phyloP scores from a whole-genome alignment of 768 basidiomycete species.

The Podaxis rugospora region DNA sequence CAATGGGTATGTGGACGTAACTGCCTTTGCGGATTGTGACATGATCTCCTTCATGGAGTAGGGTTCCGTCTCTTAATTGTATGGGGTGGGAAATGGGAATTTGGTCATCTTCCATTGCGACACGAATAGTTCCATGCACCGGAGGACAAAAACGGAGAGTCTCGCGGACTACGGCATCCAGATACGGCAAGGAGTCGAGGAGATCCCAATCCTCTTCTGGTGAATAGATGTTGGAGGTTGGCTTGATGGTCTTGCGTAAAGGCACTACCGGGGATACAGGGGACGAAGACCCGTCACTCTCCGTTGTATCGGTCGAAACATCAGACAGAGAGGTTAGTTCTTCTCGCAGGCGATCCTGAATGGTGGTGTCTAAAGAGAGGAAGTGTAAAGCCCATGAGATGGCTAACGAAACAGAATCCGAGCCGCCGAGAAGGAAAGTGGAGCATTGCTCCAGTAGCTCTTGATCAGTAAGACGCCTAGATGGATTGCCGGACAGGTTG shows the following conservation, averaged over 20 bases:
- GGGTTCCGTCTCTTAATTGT: constrained; percentile 36
- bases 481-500: constrained; percentile 43
- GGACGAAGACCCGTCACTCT: neutral
- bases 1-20: constrained; percentile 54
- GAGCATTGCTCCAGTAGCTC: constrained; percentile 62
- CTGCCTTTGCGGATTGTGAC: constrained; percentile 49
- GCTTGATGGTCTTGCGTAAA: neutral
- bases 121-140: constrained; percentile 54
- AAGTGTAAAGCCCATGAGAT: constrained; percentile 56
- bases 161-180: constrained; percentile 57
- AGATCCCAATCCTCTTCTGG: constrained; percentile 25
- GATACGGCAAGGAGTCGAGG: constrained; percentile 41
- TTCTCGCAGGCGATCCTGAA: constrained; percentile 52
- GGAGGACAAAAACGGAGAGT: constrained; percentile 52
- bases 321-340: constrained; percentile 32
- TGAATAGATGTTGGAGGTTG: neutral
- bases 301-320: neutral
- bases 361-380: constrained; percentile 47
- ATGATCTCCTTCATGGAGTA: constrained; percentile 16
- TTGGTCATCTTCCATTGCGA: constrained; percentile 46
- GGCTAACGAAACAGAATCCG: constrained; percentile 54
- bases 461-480: constrained; percentile 49
- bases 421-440: constrained; percentile 63
- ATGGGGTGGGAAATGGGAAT: constrained; percentile 49
- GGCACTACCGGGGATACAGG: neutral